These are phyloP conservation scores for Macroventuria anomochaeta DNA, from an alignment of 2,329 filamentous ascomycete species.

Conservation along the genomic window DNA sequence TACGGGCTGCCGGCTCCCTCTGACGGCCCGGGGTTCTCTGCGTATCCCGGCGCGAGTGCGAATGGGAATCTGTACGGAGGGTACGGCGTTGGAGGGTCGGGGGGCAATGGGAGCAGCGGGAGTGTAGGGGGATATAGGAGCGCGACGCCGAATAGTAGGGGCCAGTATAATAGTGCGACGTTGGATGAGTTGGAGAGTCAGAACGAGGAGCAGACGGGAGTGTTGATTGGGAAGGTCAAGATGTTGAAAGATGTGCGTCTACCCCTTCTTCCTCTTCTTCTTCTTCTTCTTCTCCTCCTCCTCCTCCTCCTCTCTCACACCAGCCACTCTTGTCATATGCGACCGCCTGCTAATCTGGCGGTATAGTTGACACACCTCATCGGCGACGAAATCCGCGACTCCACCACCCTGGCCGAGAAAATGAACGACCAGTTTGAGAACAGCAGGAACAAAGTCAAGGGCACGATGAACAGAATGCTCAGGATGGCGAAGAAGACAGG, in stretches of 20 bases:
- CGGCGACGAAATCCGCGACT: slow-evolving; percentile 92
- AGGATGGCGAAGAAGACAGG: slow-evolving; percentile 93
- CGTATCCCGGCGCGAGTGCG: slow-evolving; percentile 41
- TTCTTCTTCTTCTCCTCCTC: too few relatives aligned
- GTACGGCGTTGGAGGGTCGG: not conserved
- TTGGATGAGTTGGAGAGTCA: slow-evolving; percentile 94
- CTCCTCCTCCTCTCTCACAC: too few relatives aligned
- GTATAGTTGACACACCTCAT: slow-evolving; percentile 84
- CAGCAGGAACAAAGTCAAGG: slow-evolving; percentile 78
- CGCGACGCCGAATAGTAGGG: slow-evolving; percentile 64
- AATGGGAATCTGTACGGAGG: slow-evolving; percentile 18
- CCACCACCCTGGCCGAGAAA: slow-evolving; percentile 84
- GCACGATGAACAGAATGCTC: slow-evolving; percentile 97
- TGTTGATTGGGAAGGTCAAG: slow-evolving; percentile 89
- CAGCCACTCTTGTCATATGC: too few relatives aligned
- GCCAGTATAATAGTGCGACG: slow-evolving; percentile 83
- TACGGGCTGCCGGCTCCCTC: slow-evolving; percentile 16
- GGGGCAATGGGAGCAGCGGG: too few relatives aligned
- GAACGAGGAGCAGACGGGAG: slow-evolving; percentile 87
- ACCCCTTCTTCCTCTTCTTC: not conserved
- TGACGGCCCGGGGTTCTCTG: slow-evolving; percentile 26
- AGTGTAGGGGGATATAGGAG: slow-evolving; percentile 10
- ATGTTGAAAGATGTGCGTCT: slow-evolving; percentile 82
- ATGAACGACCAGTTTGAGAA: slow-evolving; percentile 96
- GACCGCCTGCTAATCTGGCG: too few relatives aligned